A percentile compares a stretch with the other conserved stretches of the same genome.
Conservation (phyloP, 345 rosid species). For the Citrus australasica region DNA sequence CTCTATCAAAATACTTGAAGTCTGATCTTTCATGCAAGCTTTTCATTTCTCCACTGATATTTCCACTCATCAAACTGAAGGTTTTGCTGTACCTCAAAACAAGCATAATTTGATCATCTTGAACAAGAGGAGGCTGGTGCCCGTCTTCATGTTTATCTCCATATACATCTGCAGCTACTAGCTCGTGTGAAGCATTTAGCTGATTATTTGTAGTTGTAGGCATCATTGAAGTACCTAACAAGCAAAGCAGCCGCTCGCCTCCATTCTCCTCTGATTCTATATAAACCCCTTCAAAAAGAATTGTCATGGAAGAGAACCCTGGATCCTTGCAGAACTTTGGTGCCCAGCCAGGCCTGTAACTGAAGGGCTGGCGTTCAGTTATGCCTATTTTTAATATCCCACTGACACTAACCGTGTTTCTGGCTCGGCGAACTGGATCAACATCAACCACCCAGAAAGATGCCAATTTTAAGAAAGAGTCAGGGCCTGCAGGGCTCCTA, state of each 20-base stretch:
- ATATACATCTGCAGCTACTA: not conserved
- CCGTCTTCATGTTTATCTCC: not conserved
- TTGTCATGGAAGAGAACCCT: not conserved
- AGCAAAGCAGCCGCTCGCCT: not conserved
- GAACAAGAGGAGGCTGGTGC: not conserved
- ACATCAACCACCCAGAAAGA: constrained; percentile 15
- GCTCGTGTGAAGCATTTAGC: not conserved
- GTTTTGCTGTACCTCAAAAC: not conserved
- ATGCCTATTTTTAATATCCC: not conserved
- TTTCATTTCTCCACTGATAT: constrained; percentile 3
- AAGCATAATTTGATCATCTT: not conserved
- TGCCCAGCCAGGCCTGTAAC: not conserved
- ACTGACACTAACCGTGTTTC: constrained; percentile 1
- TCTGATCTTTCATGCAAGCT: not conserved
- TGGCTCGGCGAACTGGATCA: constrained; percentile 1
- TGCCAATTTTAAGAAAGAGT: not conserved
- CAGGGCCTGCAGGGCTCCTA: not conserved
- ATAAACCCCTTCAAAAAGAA: not conserved
- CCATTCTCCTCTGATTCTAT: constrained; percentile 2
- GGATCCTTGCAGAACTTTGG: not conserved
- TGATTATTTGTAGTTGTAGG: not conserved
- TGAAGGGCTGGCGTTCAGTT: not conserved
- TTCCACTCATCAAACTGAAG: not conserved
- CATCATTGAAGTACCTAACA: not conserved
- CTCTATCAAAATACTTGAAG: not conserved